Conservation (phyloP, 2,329 filamentous ascomycete genomes). For the Zarea fungicola region DNA sequence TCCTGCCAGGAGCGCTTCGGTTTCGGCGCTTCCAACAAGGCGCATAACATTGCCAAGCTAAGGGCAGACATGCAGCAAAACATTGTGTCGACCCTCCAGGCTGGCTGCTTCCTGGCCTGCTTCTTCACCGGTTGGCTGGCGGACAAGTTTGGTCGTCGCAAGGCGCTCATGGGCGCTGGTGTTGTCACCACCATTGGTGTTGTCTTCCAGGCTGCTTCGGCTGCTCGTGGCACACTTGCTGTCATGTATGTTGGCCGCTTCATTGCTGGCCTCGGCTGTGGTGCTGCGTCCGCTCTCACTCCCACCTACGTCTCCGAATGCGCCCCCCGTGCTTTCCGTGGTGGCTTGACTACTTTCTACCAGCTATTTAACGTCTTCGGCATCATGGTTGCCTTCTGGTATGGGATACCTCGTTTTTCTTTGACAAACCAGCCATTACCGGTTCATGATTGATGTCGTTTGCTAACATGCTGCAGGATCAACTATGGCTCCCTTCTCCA, state of each 20-base stretch:
- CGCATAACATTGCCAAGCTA: slow-evolving; percentile 20
- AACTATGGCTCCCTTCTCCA: slow-evolving; percentile 49
- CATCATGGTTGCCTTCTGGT: slow-evolving; percentile 39
- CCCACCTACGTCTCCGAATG: slow-evolving; percentile 45
- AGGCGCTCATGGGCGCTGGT: slow-evolving; percentile 51
- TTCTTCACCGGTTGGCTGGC: slow-evolving; percentile 50
- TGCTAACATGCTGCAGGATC: slow-evolving; percentile 38
- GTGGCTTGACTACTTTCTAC: slow-evolving; percentile 45
- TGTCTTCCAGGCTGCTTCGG: slow-evolving; percentile 58
- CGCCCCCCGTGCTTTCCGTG: slow-evolving; percentile 45
- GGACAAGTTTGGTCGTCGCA: slow-evolving; percentile 51
- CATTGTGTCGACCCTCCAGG: slow-evolving; percentile 66
- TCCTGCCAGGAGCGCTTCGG: slow-evolving; percentile 46
- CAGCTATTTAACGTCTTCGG: slow-evolving; percentile 45
- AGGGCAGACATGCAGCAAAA: slow-evolving; percentile 56
- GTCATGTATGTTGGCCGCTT: slow-evolving; percentile 63
- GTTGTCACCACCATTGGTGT: slow-evolving; percentile 55
- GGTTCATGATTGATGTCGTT: too few species aligned
- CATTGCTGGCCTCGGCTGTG: slow-evolving; percentile 43
- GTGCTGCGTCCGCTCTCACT: slow-evolving; percentile 42
- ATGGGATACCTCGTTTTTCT: not conserved
- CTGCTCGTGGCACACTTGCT: slow-evolving; percentile 46
- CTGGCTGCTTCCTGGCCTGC: slow-evolving; percentile 61
- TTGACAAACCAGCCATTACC: too few species aligned
- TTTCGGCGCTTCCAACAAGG: slow-evolving; percentile 25